Evolutionary conservation across 129 eudicot species (phyloP).

Genomic region (Gnaphalium uliginosum): DNA sequence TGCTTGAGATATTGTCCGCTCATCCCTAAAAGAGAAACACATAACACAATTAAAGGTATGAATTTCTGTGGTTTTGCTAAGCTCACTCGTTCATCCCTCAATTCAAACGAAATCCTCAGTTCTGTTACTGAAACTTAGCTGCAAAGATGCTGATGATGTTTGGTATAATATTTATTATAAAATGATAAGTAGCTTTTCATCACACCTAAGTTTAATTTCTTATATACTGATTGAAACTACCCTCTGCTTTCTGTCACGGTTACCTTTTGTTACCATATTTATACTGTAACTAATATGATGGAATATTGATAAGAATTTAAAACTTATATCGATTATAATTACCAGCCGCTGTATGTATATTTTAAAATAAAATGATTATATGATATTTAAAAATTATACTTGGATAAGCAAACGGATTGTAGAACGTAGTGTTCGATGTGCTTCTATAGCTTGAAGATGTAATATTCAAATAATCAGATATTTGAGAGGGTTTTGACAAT

Average conservation of each 20-base stretch:
- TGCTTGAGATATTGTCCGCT: constrained; percentile 68
- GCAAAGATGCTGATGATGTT: neutral
- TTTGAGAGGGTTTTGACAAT: neutral
- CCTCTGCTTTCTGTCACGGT: neutral
- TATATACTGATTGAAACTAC: neutral
- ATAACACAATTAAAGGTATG: constrained; percentile 16
- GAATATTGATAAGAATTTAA: neutral
- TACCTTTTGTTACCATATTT: neutral
- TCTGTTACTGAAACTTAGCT: neutral
- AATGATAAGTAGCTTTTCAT: neutral
- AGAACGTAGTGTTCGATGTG: neutral
- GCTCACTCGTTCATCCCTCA: neutral
- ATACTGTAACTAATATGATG: neutral
- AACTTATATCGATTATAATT: too few species aligned
- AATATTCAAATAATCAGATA: neutral
- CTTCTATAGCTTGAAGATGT: neutral
- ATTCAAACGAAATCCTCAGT: neutral
- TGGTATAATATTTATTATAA: neutral
- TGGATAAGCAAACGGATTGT: neutral
- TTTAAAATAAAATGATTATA: too few species aligned
- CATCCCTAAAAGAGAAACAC: constrained; percentile 54
- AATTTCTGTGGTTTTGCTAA: neutral
- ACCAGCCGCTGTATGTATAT: neutral
- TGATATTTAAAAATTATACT: neutral
- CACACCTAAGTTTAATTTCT: neutral